Percentiles rank a stretch among this genome's conserved stretches.
phyloP scores from a whole-genome alignment of 2,329 filamentous ascomycete genomes.

The Waltergamsia citrina region DNA sequence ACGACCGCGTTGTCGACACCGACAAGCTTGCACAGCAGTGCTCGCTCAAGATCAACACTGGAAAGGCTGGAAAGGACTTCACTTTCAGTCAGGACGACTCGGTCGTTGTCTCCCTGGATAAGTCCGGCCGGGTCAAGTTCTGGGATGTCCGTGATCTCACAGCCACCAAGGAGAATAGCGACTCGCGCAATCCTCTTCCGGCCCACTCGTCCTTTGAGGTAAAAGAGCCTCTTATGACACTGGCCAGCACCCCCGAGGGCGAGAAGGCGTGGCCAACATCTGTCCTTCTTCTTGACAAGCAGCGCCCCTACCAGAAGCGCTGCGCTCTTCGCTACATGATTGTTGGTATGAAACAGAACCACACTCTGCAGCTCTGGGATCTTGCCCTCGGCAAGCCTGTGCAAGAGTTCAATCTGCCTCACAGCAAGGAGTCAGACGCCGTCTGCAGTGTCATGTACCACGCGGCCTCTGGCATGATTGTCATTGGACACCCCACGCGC shows the following conservation, averaged over 20 bases:
- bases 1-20: slow-evolving; percentile 68
- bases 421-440: slow-evolving; percentile 93
- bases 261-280: slow-evolving; percentile 98
- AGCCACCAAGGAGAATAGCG: slow-evolving; percentile 38
- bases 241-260: slow-evolving; percentile 74
- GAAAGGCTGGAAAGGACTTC: slow-evolving; percentile 97
- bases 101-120: slow-evolving; percentile 89
- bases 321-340: slow-evolving; percentile 90
- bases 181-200: slow-evolving; percentile 41
- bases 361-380: slow-evolving; percentile 97
- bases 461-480: slow-evolving; percentile 81
- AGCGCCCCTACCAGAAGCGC: slow-evolving; percentile 83
- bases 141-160: slow-evolving; percentile 88
- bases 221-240: slow-evolving; percentile 75
- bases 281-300: slow-evolving; percentile 91
- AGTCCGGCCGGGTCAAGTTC: slow-evolving; percentile 92
- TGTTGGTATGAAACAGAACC: slow-evolving; percentile 97
- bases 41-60: slow-evolving; percentile 87
- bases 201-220: slow-evolving; percentile 60
- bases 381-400: slow-evolving; percentile 90
- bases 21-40: slow-evolving; percentile 82
- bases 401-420: slow-evolving; percentile 92
- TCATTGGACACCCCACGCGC: slow-evolving; percentile 89
- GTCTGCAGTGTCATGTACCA: slow-evolving; percentile 97
- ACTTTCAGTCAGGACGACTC: slow-evolving; percentile 95